These are phyloP conservation scores for Trypanosoma vivax DNA, from an alignment of 208 protist species.

Conservation along the genomic window DNA sequence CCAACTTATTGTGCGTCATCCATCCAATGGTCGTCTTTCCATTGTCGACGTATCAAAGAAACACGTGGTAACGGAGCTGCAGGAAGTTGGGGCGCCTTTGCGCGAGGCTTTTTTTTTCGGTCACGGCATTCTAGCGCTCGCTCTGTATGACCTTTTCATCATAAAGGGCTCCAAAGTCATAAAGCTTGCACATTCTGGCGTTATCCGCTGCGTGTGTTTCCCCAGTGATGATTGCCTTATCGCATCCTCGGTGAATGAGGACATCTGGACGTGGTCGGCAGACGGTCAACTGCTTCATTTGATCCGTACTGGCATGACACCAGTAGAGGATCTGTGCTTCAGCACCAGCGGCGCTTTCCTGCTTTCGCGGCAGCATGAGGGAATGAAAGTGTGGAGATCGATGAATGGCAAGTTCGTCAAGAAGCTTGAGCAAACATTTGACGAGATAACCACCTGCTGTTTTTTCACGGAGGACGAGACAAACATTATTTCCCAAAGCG, in stretches of 20 bases:
- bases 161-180: conserved; percentile 33
- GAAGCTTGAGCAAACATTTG: conserved; percentile 23
- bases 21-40: conserved; percentile 25
- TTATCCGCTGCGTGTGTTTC: conserved; percentile 42
- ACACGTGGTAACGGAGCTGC: conserved; percentile 40
- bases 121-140: conserved; percentile 35
- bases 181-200: conserved; percentile 46
- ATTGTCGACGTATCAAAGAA: conserved; percentile 68
- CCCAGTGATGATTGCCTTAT: conserved; percentile 55
- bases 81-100: conserved; percentile 29
- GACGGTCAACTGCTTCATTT: conserved; percentile 63
- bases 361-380: conserved; percentile 42
- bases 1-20: conserved; percentile 35
- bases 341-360: conserved; percentile 45
- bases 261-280: conserved; percentile 67
- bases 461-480: conserved; percentile 58
- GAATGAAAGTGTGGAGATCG: conserved; percentile 58
- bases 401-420: conserved; percentile 29
- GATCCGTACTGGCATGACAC: conserved; percentile 40
- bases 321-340: conserved; percentile 53
- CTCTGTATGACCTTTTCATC: conserved; percentile 38
- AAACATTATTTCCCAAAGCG: conserved; percentile 43
- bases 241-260: conserved; percentile 46
- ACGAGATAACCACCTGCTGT: conserved; percentile 27
- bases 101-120: conserved; percentile 58